Base-by-base conservation (phyloP, 208 protist species). In the Trypanosoma theileri region DNA sequence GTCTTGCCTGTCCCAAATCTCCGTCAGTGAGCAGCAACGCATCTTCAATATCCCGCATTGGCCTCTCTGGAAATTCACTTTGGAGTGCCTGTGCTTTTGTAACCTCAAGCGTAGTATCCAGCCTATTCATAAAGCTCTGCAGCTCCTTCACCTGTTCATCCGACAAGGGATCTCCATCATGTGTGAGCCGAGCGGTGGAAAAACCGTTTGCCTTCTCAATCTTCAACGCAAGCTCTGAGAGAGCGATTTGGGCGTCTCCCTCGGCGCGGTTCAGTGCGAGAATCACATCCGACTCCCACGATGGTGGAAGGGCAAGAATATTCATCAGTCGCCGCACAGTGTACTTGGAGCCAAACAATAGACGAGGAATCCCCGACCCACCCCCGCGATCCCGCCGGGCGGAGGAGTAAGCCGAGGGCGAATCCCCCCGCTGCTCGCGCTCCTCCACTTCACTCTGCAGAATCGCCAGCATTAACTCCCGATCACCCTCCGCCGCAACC, bases 311-410 rank as follows among this genome's bases (percentile, higher is more conserved):
- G 8, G 79, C 63, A 9, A 94, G 66, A 52, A 90, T 81, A 22
- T 40, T 71, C 59, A 94, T 71, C 1, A 91, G 62, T 14, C 84
- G 75, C 55, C 67, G 59, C 57, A 94, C 82, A 9, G 83, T 84
- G n/a, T 80, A 77, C 16, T 63, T 73, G 8, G 77, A 86, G 66
- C 84, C 76, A 71, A 79, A 94, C 58, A 79, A 63, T 59, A 94
- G 72, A 21, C 44, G 22, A 13, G 62, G 61, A 16, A 14, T 51
- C 3, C 6, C 0, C 12, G n/a, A n/a, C n/a, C n/a, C n/a, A 13
- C 21, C 2, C n/a, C 21, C 14, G 0, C n/a, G n/a, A 35, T 35
- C 28, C 6, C 28, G 28, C 28, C 28, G 1, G 28, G 28, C 6
- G 28, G 6, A 35, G 28, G 28, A 35, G 6, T 1, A 6, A 35